Evolutionary conservation across 768 basidiomycete species (phyloP).

Genomic region (Suillus brevipes): DNA sequence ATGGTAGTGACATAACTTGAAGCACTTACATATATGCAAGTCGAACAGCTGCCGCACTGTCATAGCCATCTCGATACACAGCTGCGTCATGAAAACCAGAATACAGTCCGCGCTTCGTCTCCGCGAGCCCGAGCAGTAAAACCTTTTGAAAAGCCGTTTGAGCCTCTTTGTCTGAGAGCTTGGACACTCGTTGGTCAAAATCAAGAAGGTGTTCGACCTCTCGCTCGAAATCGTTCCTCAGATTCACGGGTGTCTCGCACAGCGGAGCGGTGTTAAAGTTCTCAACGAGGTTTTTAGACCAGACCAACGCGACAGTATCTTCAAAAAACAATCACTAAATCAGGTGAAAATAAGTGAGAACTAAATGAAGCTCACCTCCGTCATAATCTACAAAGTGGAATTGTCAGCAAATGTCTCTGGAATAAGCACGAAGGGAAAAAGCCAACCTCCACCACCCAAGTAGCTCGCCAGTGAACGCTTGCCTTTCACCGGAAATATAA

Average conservation of each 20-base stretch:
- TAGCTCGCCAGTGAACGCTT: constrained; percentile 58
- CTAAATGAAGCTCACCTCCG: constrained; percentile 50
- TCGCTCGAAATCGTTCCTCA: constrained; percentile 49
- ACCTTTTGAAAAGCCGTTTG: constrained; percentile 45
- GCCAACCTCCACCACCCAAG: constrained; percentile 73
- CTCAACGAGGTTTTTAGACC: constrained; percentile 44
- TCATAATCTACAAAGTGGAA: constrained; percentile 56
- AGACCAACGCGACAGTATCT: constrained; percentile 58
- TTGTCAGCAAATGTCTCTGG: background rate
- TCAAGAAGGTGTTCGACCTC: constrained; percentile 49
- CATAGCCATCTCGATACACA: constrained; percentile 52
- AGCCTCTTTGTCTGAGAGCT: constrained; percentile 25
- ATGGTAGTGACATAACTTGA: background rate
- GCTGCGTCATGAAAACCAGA: constrained; percentile 62
- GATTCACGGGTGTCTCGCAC: constrained; percentile 40
- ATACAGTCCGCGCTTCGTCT: constrained; percentile 57
- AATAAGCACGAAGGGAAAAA: constrained; percentile 2
- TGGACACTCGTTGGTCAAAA: constrained; percentile 39
- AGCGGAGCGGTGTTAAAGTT: constrained; percentile 48
- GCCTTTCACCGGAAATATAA: constrained; percentile 57
- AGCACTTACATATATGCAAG: constrained; percentile 65
- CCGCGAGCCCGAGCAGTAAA: constrained; percentile 51
- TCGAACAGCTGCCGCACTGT: constrained; percentile 42
- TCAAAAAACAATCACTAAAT: background rate
- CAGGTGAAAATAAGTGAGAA: background rate